These are phyloP conservation scores for Backusella circina DNA, from an alignment of 192 early-diverging fungal genomes.

Conservation along the genomic window DNA sequence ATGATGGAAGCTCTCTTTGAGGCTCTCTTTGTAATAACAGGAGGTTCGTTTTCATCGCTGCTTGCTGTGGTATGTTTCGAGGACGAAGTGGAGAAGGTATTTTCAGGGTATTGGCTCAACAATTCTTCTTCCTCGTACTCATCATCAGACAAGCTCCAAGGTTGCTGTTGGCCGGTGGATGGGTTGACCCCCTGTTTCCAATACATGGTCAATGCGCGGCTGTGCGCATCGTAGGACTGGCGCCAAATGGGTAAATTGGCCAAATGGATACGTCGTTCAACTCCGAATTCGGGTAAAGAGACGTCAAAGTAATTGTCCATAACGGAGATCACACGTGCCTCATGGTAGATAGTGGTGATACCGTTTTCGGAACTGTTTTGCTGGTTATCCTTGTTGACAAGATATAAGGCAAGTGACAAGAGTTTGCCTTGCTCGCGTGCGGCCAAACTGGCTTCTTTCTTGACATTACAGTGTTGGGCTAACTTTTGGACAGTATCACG, in stretches of 20 bases:
- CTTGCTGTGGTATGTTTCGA: neutral
- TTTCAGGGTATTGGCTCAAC: constrained; percentile 7
- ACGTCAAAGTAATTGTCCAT: constrained; percentile 71
- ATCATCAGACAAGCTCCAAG: constrained; percentile 31
- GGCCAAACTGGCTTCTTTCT: constrained; percentile 66
- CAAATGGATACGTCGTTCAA: constrained; percentile 67
- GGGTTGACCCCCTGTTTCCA: constrained; percentile 48
- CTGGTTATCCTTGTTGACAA: neutral
- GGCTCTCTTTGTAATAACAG: neutral
- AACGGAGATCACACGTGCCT: too few relatives aligned
- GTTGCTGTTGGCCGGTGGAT: constrained; percentile 22
- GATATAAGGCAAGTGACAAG: constrained; percentile 68
- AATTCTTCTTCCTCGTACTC: constrained; percentile 51
- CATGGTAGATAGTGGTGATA: too few relatives aligned
- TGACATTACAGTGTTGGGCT: constrained; percentile 74
- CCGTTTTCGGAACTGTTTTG: too few relatives aligned
- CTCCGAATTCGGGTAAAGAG: constrained; percentile 60
- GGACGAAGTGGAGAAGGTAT: neutral
- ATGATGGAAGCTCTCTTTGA: constrained; percentile 17
- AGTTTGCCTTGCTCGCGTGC: constrained; percentile 67
- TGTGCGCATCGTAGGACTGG: constrained; percentile 12
- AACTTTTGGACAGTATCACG: constrained; percentile 54
- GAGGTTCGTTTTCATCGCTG: neutral
- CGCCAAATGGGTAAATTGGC: constrained; percentile 46
- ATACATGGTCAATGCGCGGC: constrained; percentile 40